Evolutionary conservation across 2,329 filamentous ascomycete genomes (phyloP).

Genomic region (Calonectria hongkongensis): DNA sequence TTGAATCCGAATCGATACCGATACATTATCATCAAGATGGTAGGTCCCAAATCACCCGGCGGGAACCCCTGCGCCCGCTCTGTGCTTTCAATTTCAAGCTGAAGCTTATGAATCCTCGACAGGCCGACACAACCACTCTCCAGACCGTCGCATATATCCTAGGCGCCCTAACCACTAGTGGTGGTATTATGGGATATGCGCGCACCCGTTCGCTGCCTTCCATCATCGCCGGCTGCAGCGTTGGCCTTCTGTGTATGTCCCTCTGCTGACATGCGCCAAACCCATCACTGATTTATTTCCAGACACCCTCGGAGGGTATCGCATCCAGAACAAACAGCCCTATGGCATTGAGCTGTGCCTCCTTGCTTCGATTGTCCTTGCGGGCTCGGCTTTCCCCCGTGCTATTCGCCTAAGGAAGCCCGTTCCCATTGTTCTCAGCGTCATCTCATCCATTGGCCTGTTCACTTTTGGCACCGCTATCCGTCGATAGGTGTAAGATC

Average conservation of each 20-base stretch:
- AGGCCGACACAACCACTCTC: slow-evolving; percentile 51
- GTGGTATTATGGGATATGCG: slow-evolving; percentile 90
- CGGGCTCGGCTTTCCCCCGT: slow-evolving; percentile 88
- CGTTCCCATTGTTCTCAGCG: slow-evolving; percentile 85
- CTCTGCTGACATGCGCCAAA: background rate
- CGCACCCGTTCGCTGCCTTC: slow-evolving; percentile 91
- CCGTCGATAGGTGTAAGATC: slow-evolving; percentile 59
- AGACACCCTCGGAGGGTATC: slow-evolving; percentile 88
- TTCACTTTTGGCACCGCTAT: slow-evolving; percentile 86
- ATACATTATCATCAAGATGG: slow-evolving; percentile 33
- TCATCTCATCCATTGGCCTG: slow-evolving; percentile 86
- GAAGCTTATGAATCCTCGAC: slow-evolving; percentile 13
- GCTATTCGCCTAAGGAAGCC: slow-evolving; percentile 90
- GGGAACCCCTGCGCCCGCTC: background rate
- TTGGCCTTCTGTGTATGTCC: slow-evolving; percentile 79
- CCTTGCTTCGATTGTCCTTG: slow-evolving; percentile 89
- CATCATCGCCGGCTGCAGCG: slow-evolving; percentile 87
- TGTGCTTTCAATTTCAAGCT: background rate
- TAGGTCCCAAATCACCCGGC: slow-evolving; percentile 22
- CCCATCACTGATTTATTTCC: slow-evolving; percentile 34
- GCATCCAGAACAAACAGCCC: slow-evolving; percentile 82
- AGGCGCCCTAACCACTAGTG: slow-evolving; percentile 87
- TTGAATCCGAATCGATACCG: slow-evolving; percentile 23
- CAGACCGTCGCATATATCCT: slow-evolving; percentile 83
- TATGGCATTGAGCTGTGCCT: slow-evolving; percentile 94